These are phyloP conservation scores for Dothideomycetes sp. DNA, from an alignment of 2,329 filamentous ascomycete species.

Conservation along the genomic window DNA sequence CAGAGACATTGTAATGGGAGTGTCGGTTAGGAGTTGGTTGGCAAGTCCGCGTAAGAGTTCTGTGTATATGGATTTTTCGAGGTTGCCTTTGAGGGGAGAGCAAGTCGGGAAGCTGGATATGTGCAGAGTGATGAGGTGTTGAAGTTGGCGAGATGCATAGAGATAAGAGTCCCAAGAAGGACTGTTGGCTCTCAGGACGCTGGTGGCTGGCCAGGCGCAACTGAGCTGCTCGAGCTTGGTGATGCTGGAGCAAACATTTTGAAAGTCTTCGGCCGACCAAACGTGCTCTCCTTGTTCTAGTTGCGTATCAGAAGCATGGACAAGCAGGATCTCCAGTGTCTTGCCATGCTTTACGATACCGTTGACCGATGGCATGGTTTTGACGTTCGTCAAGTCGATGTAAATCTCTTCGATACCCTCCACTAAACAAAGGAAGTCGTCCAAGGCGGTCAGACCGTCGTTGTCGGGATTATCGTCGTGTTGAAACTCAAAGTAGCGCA, in stretches of 20 bases:
- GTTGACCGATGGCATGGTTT: slow-evolving; percentile 32
- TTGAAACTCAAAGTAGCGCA: slow-evolving; percentile 39
- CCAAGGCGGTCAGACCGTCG: slow-evolving; percentile 37
- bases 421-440: slow-evolving; percentile 39
- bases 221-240: slow-evolving; percentile 36
- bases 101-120: slow-evolving; percentile 42
- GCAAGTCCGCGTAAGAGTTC: slow-evolving; percentile 3
- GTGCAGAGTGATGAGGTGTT: slow-evolving; percentile 37
- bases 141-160: slow-evolving; percentile 22
- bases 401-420: slow-evolving; percentile 36
- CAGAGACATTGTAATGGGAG: not conserved
- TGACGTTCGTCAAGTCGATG: slow-evolving; percentile 35
- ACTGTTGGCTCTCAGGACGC: slow-evolving; percentile 27
- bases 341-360: slow-evolving; percentile 38
- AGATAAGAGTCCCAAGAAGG: slow-evolving; percentile 4
- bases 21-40: not conserved
- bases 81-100: slow-evolving; percentile 20
- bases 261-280: slow-evolving; percentile 35
- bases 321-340: slow-evolving; percentile 36
- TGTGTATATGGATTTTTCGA: slow-evolving; percentile 18
- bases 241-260: slow-evolving; percentile 38
- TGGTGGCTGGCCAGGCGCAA: slow-evolving; percentile 38
- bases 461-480: slow-evolving; percentile 40
- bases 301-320: slow-evolving; percentile 30
- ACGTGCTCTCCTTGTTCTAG: slow-evolving; percentile 33